Evolutionary conservation across 148 eudicot genomes (phyloP), one percentile per base, ranked within the genome.

Genomic region (Spergularia bocconei): DNA sequence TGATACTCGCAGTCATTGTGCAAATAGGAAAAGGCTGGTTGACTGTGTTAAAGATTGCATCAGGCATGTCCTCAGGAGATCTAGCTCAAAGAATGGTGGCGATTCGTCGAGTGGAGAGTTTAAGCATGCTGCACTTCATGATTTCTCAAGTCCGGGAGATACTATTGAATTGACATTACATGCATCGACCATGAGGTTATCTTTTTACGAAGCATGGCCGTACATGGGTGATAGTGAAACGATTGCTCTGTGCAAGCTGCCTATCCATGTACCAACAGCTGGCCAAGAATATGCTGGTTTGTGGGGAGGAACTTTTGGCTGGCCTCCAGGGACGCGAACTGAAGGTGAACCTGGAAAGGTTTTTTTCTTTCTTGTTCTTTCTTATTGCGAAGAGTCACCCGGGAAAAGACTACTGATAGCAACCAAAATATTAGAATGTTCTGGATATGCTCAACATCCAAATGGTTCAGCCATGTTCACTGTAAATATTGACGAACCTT

Each of bases 301-400:
- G 58, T 92, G 95, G 95, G 97, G 92, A 68, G 97, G 94, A 67
- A 92, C 92, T 53, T 90, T 91, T 57, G 97, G 93, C 51, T 89
- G 93, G 97, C 97, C 97, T 64, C 97, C 97, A 11, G 92, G 94
- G 62, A 91, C 51, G 76, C 86, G 87, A 54, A 79, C 87, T 67
- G 90, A 80, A 66, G 89, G 87, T 81, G 88, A 90, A 80, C 88
- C 88, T 6, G 92, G 97, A 75, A 87, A 90, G 76, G 97, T 91
- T 55, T 75, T 90, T 58, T 88, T 90, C 80, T 86, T 90, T 72
- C 82, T 90, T 44, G 81, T 83, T 64, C 87, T 91, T 20, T 90
- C 97, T 20, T 91, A 85, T 64, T 61, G 83, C 61, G 87, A 85
- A 75, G 91, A 88, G 67, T 82, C 87, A 41, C 85, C 85, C 66